Evolutionary conservation across 768 basidiomycete species (phyloP).

Genomic region (Stropharia rugosoannulata): DNA sequence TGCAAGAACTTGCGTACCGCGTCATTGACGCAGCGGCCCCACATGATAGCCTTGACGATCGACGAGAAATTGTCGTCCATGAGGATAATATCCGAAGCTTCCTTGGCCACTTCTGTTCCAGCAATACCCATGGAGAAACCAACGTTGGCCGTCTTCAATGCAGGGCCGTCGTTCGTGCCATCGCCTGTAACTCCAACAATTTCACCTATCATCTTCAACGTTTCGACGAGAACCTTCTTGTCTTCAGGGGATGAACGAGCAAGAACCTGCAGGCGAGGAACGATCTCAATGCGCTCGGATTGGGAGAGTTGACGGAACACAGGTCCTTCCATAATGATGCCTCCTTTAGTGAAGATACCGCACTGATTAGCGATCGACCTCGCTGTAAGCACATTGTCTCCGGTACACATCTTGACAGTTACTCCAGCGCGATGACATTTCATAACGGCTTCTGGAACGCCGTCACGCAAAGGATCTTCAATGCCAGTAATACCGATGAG

Average conservation of each 20-base stretch:
- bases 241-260: slow-evolving; percentile 98
- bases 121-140: slow-evolving; percentile 97
- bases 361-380: slow-evolving; percentile 97
- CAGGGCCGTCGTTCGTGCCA: slow-evolving; percentile 97
- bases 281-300: slow-evolving; percentile 73
- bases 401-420: slow-evolving; percentile 96
- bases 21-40: slow-evolving; percentile 99
- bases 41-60: slow-evolving; percentile 97
- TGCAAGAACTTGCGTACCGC: slow-evolving; percentile 97
- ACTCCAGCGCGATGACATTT: slow-evolving; percentile 91
- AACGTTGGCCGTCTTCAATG: slow-evolving; percentile 92
- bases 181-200: slow-evolving; percentile 97
- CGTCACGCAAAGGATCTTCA: slow-evolving; percentile 91
- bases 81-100: slow-evolving; percentile 97
- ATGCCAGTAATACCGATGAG: slow-evolving; percentile 92
- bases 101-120: slow-evolving; percentile 98
- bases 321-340: slow-evolving; percentile 98
- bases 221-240: slow-evolving; percentile 91
- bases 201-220: slow-evolving; percentile 82
- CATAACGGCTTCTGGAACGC: slow-evolving; percentile 86
- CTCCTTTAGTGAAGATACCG: slow-evolving; percentile 91
- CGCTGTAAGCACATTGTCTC: slow-evolving; percentile 93
- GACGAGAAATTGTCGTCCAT: slow-evolving; percentile 98
- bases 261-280: slow-evolving; percentile 92
- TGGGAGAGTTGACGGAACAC: slow-evolving; percentile 79